A percentile compares a stretch with the other conserved stretches of the same genome.
These are phyloP conservation scores for Tulasnella sp. DNA, from an alignment of 768 basidiomycete species.

Conservation along the genomic window DNA sequence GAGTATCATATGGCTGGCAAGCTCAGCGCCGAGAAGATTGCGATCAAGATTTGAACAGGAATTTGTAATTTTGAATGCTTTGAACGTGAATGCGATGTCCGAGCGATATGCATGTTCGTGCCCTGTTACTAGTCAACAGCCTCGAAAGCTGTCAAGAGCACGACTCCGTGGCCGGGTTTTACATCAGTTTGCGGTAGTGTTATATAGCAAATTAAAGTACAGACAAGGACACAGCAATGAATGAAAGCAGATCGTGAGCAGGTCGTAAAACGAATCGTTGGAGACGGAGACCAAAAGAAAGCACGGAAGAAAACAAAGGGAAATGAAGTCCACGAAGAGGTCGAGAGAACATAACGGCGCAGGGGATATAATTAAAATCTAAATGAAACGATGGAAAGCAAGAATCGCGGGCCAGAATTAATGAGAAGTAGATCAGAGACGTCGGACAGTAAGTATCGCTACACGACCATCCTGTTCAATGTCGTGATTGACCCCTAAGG, in stretches of 20 bases:
- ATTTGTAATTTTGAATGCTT: background rate
- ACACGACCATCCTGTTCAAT: slow-evolving; percentile 72
- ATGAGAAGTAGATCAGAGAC: background rate
- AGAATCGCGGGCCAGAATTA: background rate
- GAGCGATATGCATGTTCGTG: no score
- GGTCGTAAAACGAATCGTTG: background rate
- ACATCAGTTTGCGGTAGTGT: no score
- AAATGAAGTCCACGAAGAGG: background rate
- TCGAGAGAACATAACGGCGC: background rate
- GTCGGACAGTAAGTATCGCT: slow-evolving; percentile 57
- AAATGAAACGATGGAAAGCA: background rate
- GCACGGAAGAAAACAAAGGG: background rate
- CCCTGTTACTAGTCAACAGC: no score
- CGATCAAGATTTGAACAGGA: background rate
- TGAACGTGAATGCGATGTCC: no score
- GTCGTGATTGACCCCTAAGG: slow-evolving; percentile 62
- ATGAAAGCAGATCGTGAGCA: background rate
- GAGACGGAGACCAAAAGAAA: background rate
- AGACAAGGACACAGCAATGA: background rate
- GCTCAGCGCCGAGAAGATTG: slow-evolving; percentile 17
- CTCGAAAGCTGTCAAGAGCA: no score
- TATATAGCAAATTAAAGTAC: background rate
- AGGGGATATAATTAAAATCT: background rate
- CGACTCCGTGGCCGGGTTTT: no score
- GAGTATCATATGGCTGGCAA: slow-evolving; percentile 16